Evolutionary conservation across 805 yeast species (phyloP), one percentile per base, ranked within the genome.

Genomic region (Cephaloascus albidus): DNA sequence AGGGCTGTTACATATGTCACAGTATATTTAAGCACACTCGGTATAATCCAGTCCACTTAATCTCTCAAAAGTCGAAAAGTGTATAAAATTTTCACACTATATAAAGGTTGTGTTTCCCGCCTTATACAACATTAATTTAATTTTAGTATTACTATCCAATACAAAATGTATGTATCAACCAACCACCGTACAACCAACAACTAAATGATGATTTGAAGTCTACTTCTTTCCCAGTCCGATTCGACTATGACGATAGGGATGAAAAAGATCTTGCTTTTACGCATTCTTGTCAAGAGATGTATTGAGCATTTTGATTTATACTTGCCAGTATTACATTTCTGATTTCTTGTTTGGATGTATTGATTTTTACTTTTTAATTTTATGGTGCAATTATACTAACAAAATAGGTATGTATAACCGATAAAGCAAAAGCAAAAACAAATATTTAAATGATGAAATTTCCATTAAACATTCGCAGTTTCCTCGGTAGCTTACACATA

Each of bases 171-270:
- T n/a, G n/a, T n/a, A n/a, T n/a, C n/a, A n/a, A n/a, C n/a, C n/a
- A n/a, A n/a, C n/a, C n/a, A n/a, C n/a, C n/a, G n/a, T n/a, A n/a
- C 10, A 23, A 8, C 10, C 28, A 23, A 23, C 28, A 31, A 33
- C 18, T 33, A 31, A 18, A 53, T 65, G 72, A 65, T 64, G 71
- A 66, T 52, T 52, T 47, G 63, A 59, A 72, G 85, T 76, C 60
- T 69, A 65, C 88, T 82, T 83, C 89, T 82, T 83, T 83, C 89
- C 88, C 84, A 76, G 85, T 81, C 85, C 73, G 85, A 78, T 66
- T 76, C 89, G 93, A 83, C 89, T 80, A 81, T 83, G 93, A 82
- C 87, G 89, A 83, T 78, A 77, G 72, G 88, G 87, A 74, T 70
- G 76, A 73, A 56, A 72, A 67, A 54, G 55, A 76, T 63, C 58